These are phyloP conservation scores for Melianthus villosus DNA, from an alignment of 441 rosid genomes.

Conservation along the genomic window DNA sequence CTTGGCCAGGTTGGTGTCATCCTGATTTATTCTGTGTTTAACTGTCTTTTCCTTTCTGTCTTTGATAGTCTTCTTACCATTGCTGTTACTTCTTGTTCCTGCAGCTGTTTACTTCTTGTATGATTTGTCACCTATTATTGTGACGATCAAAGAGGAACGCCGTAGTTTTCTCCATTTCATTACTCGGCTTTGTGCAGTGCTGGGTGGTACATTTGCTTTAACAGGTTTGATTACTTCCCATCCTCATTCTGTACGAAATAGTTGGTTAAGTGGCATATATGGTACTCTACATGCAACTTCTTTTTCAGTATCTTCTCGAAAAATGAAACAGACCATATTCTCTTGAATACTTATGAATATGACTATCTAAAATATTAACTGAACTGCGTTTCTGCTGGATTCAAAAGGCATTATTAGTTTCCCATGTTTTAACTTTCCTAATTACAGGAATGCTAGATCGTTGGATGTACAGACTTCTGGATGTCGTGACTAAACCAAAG, in stretches of 20 bases:
- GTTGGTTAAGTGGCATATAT: not conserved
- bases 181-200: slow-evolving; percentile 89
- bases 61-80: slow-evolving; percentile 3
- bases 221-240: slow-evolving; percentile 39
- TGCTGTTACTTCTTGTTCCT: slow-evolving; percentile 3
- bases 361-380: no score
- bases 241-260: not conserved
- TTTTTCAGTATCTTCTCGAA: no score
- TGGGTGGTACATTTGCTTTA: slow-evolving; percentile 92
- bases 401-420: not conserved
- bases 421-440: not conserved
- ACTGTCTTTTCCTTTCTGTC: not conserved
- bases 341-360: no score
- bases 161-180: slow-evolving; percentile 85
- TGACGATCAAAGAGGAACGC: slow-evolving; percentile 77
- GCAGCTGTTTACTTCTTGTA: slow-evolving; percentile 90
- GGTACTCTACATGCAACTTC: not conserved
- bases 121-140: slow-evolving; percentile 89
- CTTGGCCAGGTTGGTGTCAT: slow-evolving; percentile 85
- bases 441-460: slow-evolving; percentile 84
- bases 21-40: no score
- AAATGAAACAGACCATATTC: no score
- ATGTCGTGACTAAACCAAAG: slow-evolving; percentile 35
- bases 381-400: not conserved
- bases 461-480: slow-evolving; percentile 78